phyloP scores from a whole-genome alignment of 306 rosid genomes.

The Lotus japonicus region DNA sequence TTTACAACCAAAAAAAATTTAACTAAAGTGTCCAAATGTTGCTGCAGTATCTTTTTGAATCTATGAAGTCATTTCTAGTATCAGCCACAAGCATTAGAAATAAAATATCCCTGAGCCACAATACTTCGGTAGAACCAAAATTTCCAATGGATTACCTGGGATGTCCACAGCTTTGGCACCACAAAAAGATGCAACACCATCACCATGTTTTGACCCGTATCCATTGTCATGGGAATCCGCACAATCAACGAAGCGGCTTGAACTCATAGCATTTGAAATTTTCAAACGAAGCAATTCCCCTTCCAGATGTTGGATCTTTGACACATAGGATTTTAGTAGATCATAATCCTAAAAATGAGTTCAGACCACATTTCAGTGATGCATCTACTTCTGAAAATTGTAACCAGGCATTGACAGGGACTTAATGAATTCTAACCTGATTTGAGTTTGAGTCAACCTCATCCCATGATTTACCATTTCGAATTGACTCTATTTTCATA shows the following conservation, averaged over 20 bases:
- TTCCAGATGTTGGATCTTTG: conserved; percentile 84
- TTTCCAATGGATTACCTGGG: conserved; percentile 42
- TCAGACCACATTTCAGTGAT: conserved; percentile 7
- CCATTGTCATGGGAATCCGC: conserved; percentile 60
- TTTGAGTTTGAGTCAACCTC: conserved; percentile 62
- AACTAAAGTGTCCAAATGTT: conserved; percentile 3
- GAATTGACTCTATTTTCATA: conserved; percentile 62
- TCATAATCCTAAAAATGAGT: conserved; percentile 55
- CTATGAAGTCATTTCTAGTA: not conserved
- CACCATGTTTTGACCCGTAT: conserved; percentile 34
- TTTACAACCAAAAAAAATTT: not conserved
- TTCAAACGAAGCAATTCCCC: conserved; percentile 53
- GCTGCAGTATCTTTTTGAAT: not conserved
- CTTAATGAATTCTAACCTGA: conserved; percentile 45
- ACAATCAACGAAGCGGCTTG: conserved; percentile 42
- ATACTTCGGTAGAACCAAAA: not conserved
- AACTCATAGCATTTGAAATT: conserved; percentile 34
- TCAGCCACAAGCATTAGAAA: not conserved
- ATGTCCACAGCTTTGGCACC: conserved; percentile 48
- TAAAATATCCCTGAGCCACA: not conserved
- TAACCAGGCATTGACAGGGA: conserved; percentile 1
- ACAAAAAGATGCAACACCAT: conserved; percentile 53
- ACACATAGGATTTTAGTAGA: conserved; percentile 57
- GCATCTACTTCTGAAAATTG: not conserved
- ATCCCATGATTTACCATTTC: conserved; percentile 89